Percentiles rank a stretch among this genome's conserved stretches.
Evolutionary conservation across 768 basidiomycete genomes (phyloP).

Genomic region (Rhodotorula taiwanensis): DNA sequence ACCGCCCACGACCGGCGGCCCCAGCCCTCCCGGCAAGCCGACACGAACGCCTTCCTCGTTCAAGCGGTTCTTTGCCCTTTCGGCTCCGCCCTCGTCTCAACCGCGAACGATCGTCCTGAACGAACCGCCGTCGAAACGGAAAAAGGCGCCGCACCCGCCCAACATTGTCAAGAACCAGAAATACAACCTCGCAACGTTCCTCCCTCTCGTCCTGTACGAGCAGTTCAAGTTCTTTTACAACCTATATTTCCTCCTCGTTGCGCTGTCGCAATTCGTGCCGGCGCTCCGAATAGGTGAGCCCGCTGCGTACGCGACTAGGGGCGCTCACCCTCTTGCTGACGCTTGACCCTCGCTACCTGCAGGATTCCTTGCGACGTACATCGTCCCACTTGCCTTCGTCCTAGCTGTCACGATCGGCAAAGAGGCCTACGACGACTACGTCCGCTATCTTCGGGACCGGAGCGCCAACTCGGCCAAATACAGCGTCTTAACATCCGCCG

Average conservation of each 20-base stretch:
- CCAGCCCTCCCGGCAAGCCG: not conserved
- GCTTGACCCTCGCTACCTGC: not conserved
- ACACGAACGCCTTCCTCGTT: not conserved
- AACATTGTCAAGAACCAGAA: constrained; percentile 97
- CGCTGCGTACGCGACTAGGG: not conserved
- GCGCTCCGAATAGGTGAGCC: constrained; percentile 84
- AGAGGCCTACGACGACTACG: constrained; percentile 97
- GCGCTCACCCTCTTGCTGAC: too few relatives aligned
- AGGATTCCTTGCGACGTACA: constrained; percentile 93
- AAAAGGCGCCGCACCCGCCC: constrained; percentile 51
- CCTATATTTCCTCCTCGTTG: constrained; percentile 93
- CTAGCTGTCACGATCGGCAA: constrained; percentile 94
- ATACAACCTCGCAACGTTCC: constrained; percentile 93
- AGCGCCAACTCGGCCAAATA: constrained; percentile 95
- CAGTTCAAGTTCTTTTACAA: constrained; percentile 99
- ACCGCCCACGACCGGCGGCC: not conserved
- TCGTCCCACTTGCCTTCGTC: constrained; percentile 93
- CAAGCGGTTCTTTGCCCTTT: constrained; percentile 1
- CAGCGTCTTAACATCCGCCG: constrained; percentile 60
- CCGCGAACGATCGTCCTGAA: constrained; percentile 36
- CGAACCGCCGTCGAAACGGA: constrained; percentile 4
- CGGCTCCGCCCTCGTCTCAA: constrained; percentile 11
- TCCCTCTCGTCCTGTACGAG: constrained; percentile 94
- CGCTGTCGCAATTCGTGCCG: constrained; percentile 90
- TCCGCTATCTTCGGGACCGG: constrained; percentile 79